Conservation (phyloP, 2,329 filamentous ascomycete genomes). For the Stagonosporopsis chrysanthemi region DNA sequence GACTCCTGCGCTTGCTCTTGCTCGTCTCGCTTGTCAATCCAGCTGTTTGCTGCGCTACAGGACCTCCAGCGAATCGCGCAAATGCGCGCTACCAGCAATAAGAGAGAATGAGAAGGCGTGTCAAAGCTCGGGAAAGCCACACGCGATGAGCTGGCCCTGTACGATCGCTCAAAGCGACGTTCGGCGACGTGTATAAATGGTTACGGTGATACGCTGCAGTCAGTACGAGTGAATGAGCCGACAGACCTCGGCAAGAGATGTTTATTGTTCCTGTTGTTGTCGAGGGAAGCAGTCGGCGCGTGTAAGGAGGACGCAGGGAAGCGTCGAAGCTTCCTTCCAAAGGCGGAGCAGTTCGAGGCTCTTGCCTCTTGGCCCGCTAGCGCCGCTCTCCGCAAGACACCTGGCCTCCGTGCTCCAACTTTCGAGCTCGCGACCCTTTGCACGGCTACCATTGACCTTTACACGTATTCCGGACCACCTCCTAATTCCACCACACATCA, state of each 20-base stretch:
- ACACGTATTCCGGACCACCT: constrained; percentile 1
- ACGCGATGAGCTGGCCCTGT: constrained; percentile 21
- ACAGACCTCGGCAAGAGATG: constrained; percentile 4
- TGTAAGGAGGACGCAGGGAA: constrained; percentile 21
- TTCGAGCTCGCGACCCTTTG: constrained; percentile 28
- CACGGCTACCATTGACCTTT: constrained; percentile 21
- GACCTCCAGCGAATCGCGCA: constrained; percentile 31
- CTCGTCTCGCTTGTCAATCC: constrained; percentile 27
- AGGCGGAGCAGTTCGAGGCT: not conserved
- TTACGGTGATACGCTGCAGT: not conserved
- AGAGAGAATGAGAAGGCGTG: constrained; percentile 28
- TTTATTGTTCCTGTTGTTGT: constrained; percentile 1
- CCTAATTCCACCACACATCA: constrained; percentile 6
- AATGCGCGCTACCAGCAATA: constrained; percentile 33
- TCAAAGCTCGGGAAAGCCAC: constrained; percentile 18
- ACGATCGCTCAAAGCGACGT: not conserved
- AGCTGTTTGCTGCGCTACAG: constrained; percentile 37
- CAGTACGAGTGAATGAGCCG: not conserved
- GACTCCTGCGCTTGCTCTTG: constrained; percentile 34
- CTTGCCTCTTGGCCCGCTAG: constrained; percentile 12
- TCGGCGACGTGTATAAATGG: constrained; percentile 4
- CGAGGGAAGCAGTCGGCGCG: constrained; percentile 26
- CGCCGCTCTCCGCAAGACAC: constrained; percentile 34
- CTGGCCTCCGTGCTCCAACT: constrained; percentile 35
- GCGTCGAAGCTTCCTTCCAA: constrained; percentile 15